These are phyloP conservation scores for Fragosphaeria purpurea DNA, from an alignment of 2,329 filamentous ascomycete genomes.

Conservation along the genomic window DNA sequence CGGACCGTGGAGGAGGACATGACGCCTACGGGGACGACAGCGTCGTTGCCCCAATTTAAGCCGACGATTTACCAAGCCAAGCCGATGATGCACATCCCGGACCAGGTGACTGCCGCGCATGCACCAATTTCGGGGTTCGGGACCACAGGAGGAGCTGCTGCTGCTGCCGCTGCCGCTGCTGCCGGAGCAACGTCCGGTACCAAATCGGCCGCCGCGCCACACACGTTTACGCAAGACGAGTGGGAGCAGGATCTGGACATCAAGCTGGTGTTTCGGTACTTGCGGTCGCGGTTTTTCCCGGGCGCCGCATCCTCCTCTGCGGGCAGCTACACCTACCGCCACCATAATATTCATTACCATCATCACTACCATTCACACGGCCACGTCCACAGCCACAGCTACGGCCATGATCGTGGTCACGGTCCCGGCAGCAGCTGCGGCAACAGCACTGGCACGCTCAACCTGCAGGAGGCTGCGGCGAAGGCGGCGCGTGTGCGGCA, in stretches of 20 bases:
- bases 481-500: conserved; percentile 77
- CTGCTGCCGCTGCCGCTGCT: background rate
- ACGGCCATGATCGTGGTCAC: conserved; percentile 9
- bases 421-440: conserved; percentile 29
- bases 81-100: conserved; percentile 28
- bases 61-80: conserved; percentile 34
- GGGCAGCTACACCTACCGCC: conserved; percentile 1
- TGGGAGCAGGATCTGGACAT: conserved; percentile 93
- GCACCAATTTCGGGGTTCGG: background rate
- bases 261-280: conserved; percentile 81
- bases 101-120: conserved; percentile 13
- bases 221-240: conserved; percentile 58
- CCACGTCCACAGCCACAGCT: background rate
- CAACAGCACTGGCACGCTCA: conserved; percentile 34
- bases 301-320: conserved; percentile 21
- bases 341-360: conserved; percentile 1
- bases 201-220: background rate
- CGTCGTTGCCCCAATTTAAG: conserved; percentile 37
- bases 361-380: background rate
- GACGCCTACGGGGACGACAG: conserved; percentile 12
- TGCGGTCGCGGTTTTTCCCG: conserved; percentile 63
- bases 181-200: background rate
- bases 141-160: conserved; percentile 1
- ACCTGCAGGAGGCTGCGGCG: conserved; percentile 56
- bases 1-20: conserved; percentile 1